Evolutionary conservation across 441 rosid genomes (phyloP).

Genomic region (Gossypium trilobum): DNA sequence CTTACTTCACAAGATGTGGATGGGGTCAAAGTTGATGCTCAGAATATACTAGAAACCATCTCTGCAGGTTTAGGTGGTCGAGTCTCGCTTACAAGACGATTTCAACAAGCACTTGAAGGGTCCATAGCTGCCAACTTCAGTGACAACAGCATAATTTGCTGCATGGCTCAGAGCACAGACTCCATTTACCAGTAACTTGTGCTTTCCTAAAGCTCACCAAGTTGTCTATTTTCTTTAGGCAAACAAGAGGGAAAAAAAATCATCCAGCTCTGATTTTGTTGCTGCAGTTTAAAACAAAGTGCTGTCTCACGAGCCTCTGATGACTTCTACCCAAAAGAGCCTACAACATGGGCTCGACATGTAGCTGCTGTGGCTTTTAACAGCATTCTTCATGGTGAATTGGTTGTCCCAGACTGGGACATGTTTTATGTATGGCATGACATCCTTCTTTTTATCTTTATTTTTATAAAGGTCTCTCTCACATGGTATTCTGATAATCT

Average conservation of each 20-base stretch:
- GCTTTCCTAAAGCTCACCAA: neutral
- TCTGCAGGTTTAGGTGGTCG: slow-evolving; percentile 35
- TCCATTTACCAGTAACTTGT: slow-evolving; percentile 34
- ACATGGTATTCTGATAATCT: neutral
- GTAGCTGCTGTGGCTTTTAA: slow-evolving; percentile 47
- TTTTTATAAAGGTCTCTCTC: neutral
- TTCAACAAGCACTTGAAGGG: slow-evolving; percentile 43
- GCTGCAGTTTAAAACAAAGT: slow-evolving; percentile 39
- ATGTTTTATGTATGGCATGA: slow-evolving; percentile 42
- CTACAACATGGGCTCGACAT: slow-evolving; percentile 41
- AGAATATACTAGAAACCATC: slow-evolving; percentile 45
- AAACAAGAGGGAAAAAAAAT: neutral
- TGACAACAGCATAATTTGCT: slow-evolving; percentile 48
- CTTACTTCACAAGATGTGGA: slow-evolving; percentile 43
- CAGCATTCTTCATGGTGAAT: slow-evolving; percentile 56
- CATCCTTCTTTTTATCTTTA: neutral
- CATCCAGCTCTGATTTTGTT: neutral
- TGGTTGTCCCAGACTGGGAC: slow-evolving; percentile 55
- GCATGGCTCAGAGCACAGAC: slow-evolving; percentile 46
- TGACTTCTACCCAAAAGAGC: slow-evolving; percentile 44
- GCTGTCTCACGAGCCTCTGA: slow-evolving; percentile 47
- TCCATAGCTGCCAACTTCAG: slow-evolving; percentile 36
- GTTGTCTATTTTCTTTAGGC: neutral
- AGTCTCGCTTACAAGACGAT: slow-evolving; percentile 36
- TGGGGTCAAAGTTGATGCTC: slow-evolving; percentile 59